Base-by-base conservation (phyloP, 2,329 filamentous ascomycete species). In the Colletotrichum abscissum region DNA sequence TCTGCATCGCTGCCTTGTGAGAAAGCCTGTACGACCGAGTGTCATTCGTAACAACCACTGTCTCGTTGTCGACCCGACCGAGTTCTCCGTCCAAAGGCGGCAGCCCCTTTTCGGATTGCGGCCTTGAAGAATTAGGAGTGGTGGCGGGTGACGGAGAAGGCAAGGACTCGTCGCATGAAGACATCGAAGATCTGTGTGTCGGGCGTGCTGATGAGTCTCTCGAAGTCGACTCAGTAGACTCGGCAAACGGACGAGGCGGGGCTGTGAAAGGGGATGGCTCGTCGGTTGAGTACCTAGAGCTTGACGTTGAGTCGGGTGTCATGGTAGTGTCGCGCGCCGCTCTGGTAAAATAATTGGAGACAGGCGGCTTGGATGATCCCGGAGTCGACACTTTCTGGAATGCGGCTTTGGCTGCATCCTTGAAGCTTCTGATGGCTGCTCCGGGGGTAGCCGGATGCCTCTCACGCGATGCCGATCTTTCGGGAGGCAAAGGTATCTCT, bases 61-160 rank as follows among this genome's bases (percentile, higher is more conserved):
- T 54, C 35, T 74, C 75, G 22, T 54, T 63, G 22, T 71, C 65
- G 9, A 65, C 69, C 14, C 66, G 69, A n/a, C 73, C 65, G 6
- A 76, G 22, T 42, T 76, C 74, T 26, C 60, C 73, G 9, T 70
- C 69, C 26, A 66, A 33, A 16, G 63, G 76, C 0, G 79, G 77
- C 22, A 81, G 72, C 1, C 79, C 80, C 74, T 80, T 82, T 65
- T 84, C 83, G 1, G 84, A 86, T 60, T 84, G 81, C 0, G 84
- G 82, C 14, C 83, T 80, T 1, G 84, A 84, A 0, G 81, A 83
- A 66, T 83, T 79, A 0, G 84, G 84, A 5, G 84, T 86, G 67
- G 82, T 83, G 22, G 80, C 77, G 8, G 76, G 76, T 1, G 82
- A 82, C 0, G 79, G 68, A 6, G 83, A 82, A 22, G 80, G 82